phyloP scores from a whole-genome alignment of 2,329 filamentous ascomycete genomes.

The Lachnellula arida region DNA sequence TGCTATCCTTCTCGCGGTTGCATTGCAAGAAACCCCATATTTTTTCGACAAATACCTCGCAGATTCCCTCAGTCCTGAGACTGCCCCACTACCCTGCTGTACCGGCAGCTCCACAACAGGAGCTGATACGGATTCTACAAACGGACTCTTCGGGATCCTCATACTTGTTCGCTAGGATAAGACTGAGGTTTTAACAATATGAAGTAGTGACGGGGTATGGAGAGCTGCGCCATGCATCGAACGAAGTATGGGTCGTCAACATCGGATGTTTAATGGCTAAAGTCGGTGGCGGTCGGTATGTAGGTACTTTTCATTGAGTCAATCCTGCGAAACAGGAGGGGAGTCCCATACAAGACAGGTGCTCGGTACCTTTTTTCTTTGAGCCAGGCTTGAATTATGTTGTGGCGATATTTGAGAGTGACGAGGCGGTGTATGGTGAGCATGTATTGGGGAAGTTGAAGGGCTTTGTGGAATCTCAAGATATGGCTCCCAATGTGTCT shows the following conservation, averaged over 20 bases:
- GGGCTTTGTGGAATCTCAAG: slow-evolving; percentile 40
- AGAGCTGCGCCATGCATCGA: slow-evolving; percentile 42
- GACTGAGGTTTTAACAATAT: slow-evolving; percentile 42
- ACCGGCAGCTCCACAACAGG: slow-evolving; percentile 10
- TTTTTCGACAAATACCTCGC: slow-evolving; percentile 40
- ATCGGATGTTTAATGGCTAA: slow-evolving; percentile 38
- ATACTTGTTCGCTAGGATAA: slow-evolving; percentile 44
- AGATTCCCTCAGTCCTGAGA: slow-evolving; percentile 39
- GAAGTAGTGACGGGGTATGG: slow-evolving; percentile 43
- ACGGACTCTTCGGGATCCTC: slow-evolving; percentile 41
- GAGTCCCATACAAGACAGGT: slow-evolving; percentile 17
- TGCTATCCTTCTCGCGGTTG: slow-evolving; percentile 38
- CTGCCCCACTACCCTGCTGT: slow-evolving; percentile 41
- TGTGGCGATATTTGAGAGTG: slow-evolving; percentile 32
- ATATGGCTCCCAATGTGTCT: slow-evolving; percentile 15
- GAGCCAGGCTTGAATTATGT: slow-evolving; percentile 40
- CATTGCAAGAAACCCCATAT: slow-evolving; percentile 34
- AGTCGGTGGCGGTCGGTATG: slow-evolving; percentile 36
- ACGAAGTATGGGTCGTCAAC: slow-evolving; percentile 44
- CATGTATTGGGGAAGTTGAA: slow-evolving; percentile 41
- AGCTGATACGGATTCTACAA: slow-evolving; percentile 36
- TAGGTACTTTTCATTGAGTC: slow-evolving; percentile 43
- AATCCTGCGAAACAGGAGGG: slow-evolving; percentile 26
- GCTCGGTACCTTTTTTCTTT: slow-evolving; percentile 45
- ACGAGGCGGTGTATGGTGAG: slow-evolving; percentile 36